Base-by-base conservation (phyloP, 1,284 basidiomycete genomes). In the Exsudoporus floridanus region DNA sequence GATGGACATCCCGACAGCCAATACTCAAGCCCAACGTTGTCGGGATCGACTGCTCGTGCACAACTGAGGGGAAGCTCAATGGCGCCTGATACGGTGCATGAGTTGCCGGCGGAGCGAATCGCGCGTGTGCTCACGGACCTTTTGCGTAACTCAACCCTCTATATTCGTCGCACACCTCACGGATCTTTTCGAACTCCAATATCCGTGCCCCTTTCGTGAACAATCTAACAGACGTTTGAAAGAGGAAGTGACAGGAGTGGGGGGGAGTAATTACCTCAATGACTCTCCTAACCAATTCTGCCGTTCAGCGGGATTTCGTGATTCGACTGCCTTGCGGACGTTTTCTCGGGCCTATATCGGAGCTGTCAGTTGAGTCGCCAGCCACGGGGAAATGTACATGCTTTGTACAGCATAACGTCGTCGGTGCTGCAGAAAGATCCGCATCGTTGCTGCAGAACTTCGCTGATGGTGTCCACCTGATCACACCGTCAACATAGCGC, bases 401-500 rank as follows among this genome's bases (percentile, higher is more conserved):
- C 92, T 78, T 99, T 99, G 79, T 99, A 98, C 45, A 98, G 75
- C 77, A 98, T 90, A 39, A 99, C 97, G 73, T 99, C 97, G 65
- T 98, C 97, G 0, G 96, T 90, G 63, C 93, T 95, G 72, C 95
- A 98, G 80, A 99, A 99, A 18, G 92, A 92, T 1, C 94, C 95
- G 65, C 97, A 99, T 65, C 94, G 82, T 65, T 91, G 87, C 69
- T 99, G 96, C 31, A 99, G 75, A 49, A 94, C 86, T 62, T 98
- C 92, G 63, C 93, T 96, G 63, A 99, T 91, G 4, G 92, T 92
- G 71, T 99, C 97, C 57, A 98, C 90, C 92, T 94, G 64, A 35
- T 51, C 39, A 49, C 10, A 54, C 39, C 16, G 44, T 64, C 43
- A 61, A 46, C 19, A 38, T 35, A n/a, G 46, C 23, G 53, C 21